Conservation (phyloP, 2,329 filamentous ascomycete genomes). For the Colletotrichum kahawae region DNA sequence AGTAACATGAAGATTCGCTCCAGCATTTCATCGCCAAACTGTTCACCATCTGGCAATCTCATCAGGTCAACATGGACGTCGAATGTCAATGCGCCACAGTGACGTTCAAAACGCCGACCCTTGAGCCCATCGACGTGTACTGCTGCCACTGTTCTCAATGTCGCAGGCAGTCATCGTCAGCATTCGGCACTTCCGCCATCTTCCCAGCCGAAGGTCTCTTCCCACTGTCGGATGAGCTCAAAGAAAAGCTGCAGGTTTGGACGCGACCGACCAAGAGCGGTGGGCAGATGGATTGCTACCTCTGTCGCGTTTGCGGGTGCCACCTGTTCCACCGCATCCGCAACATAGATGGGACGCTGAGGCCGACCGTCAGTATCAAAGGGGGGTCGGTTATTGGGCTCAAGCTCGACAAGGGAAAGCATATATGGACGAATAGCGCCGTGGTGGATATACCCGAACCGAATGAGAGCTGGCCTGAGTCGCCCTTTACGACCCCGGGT, state of each 20-base stretch:
- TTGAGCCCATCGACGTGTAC: conserved; percentile 40
- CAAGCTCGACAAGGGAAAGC: conserved; percentile 41
- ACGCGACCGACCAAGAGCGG: conserved; percentile 43
- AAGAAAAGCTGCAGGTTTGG: conserved; percentile 39
- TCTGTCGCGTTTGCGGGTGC: conserved; percentile 48
- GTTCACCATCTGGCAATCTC: conserved; percentile 11
- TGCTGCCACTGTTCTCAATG: conserved; percentile 54
- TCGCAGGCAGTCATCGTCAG: conserved; percentile 48
- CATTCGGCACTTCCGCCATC: conserved; percentile 50
- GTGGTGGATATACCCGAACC: conserved; percentile 48
- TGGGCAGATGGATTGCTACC: conserved; percentile 47
- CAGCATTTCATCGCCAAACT: not conserved
- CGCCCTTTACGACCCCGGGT: not conserved
- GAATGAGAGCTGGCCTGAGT: conserved; percentile 3
- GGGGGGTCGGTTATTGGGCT: conserved; percentile 49
- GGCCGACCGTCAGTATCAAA: conserved; percentile 47
- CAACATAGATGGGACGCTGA: conserved; percentile 39
- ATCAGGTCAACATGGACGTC: conserved; percentile 23
- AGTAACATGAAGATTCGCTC: not conserved
- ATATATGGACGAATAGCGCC: conserved; percentile 51
- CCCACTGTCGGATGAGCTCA: conserved; percentile 39
- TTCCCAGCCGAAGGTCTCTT: conserved; percentile 45
- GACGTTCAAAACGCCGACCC: conserved; percentile 37
- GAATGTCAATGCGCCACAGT: conserved; percentile 46
- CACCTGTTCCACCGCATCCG: conserved; percentile 50